Base-by-base conservation (phyloP, 176 grass and related monocot species). In the Saccharum officinarum region DNA sequence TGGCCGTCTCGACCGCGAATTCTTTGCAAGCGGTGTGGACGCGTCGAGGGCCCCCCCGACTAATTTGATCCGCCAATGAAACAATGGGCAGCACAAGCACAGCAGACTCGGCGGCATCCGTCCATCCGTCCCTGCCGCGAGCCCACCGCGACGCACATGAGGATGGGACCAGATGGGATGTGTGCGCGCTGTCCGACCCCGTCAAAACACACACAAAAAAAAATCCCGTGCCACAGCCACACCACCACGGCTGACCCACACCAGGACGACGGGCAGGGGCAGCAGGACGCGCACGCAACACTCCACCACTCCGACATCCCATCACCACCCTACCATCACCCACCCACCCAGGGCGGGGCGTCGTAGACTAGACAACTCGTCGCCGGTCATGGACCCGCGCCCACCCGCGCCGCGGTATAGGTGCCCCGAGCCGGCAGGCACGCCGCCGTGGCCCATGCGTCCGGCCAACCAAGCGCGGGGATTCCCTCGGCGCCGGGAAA, bases 291-390 rank as follows among this genome's bases (percentile, higher is more conserved):
- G 1, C 23, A 11, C 74, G 63, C 45, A 79, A 70, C 61, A 34
- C 50, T 82, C 60, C 71, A 69, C 49, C 78, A 67, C 63, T 39
- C 86, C 72, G 60, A 82, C 79, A 79, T 87, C 79, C 79, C 34
- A 36, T 36, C n/a, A n/a, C n/a, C n/a, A n/a, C n/a, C n/a, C n/a
- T n/a, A n/a, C n/a, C n/a, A n/a, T n/a, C 34, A 36, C 34, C 83
- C 30, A 20, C 1, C 0, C 50, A 3, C 8, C 69, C 2, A 8
- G 2, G 54, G 20, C 22, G 22, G n/a, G 22, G n/a, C 2, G 54
- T n/a, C 3, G 50, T 4, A 30, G 85, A 81, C 28, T 47, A n/a
- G 86, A 87, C 86, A 76, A 76, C 20, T 77, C 86, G 26, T 75
- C 42, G 42, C 69, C 44, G 38, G 17, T 7, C 50, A 59, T 6